Conservation (phyloP, 1,139 yeast genomes). For the Magnusiomyces sp. region DNA sequence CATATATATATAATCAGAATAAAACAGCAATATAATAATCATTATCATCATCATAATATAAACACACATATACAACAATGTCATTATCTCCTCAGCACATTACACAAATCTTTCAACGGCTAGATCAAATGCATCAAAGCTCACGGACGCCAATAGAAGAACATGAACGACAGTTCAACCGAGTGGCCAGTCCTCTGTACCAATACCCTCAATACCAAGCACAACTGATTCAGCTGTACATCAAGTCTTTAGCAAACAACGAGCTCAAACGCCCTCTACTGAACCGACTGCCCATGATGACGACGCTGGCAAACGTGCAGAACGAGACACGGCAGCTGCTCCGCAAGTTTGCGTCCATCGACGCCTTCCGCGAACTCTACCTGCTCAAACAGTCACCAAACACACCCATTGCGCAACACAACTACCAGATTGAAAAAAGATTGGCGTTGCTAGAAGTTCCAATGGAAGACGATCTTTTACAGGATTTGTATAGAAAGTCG, state of each 20-base stretch:
- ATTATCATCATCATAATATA: no score
- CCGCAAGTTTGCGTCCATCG: slow-evolving; percentile 7
- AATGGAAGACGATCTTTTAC: slow-evolving; percentile 10
- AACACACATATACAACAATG: no score
- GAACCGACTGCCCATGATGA: not conserved
- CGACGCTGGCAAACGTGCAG: slow-evolving; percentile 6
- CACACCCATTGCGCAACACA: slow-evolving; percentile 4
- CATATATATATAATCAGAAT: no score
- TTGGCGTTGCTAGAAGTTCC: slow-evolving; percentile 9
- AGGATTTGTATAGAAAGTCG: slow-evolving; percentile 10
- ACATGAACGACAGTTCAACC: slow-evolving; percentile 9
- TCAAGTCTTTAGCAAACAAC: slow-evolving; percentile 1
- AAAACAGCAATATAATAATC: no score
- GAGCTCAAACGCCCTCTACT: slow-evolving; percentile 6
- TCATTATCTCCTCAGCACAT: not conserved
- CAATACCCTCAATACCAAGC: slow-evolving; percentile 8
- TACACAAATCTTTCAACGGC: slow-evolving; percentile 3
- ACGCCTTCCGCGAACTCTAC: slow-evolving; percentile 10
- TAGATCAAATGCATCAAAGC: slow-evolving; percentile 6
- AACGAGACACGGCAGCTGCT: slow-evolving; percentile 7
- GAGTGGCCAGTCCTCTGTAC: slow-evolving; percentile 7
- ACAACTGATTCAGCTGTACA: slow-evolving; percentile 7
- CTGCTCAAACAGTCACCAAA: slow-evolving; percentile 3
- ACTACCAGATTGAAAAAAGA: slow-evolving; percentile 6
- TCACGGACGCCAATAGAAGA: not conserved